These are phyloP conservation scores for Prosopis cineraria DNA, from an alignment of 306 rosid species.

Conservation along the genomic window DNA sequence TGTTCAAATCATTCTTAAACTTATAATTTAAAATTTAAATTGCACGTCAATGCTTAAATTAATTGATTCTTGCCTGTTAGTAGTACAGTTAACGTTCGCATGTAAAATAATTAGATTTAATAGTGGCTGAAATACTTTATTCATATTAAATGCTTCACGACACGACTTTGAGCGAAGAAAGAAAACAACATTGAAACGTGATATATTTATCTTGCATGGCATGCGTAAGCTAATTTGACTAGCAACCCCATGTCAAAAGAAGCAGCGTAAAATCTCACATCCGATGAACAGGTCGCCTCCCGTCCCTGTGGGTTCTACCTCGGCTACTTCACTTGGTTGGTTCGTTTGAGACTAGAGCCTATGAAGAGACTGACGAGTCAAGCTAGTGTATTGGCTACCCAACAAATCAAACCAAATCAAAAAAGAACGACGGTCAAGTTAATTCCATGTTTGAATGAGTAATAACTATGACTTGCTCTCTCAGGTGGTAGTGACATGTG, in stretches of 20 bases:
- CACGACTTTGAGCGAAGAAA: not conserved
- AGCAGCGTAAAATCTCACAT: not conserved
- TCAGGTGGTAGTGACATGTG: too few relatives aligned
- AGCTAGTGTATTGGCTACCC: not conserved
- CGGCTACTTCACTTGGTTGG: not conserved
- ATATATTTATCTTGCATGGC: not conserved
- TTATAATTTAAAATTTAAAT: too few relatives aligned
- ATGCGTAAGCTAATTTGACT: not conserved
- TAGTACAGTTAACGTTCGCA: too few relatives aligned
- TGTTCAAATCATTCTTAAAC: too few relatives aligned
- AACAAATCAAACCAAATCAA: not conserved
- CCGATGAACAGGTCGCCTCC: not conserved
- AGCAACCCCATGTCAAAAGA: not conserved
- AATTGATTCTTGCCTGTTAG: too few relatives aligned
- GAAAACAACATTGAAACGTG: not conserved
- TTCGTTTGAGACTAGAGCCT: not conserved
- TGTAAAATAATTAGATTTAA: too few relatives aligned
- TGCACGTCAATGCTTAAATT: too few relatives aligned
- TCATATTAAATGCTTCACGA: not conserved
- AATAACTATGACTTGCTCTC: too few relatives aligned
- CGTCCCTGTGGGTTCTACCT: not conserved
- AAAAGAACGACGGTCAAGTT: too few relatives aligned
- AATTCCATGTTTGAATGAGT: too few relatives aligned
- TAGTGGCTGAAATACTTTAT: too few relatives aligned
- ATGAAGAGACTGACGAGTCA: not conserved